Conservation (phyloP, 2,329 filamentous ascomycete genomes). For the Monilinia aucupariae region DNA sequence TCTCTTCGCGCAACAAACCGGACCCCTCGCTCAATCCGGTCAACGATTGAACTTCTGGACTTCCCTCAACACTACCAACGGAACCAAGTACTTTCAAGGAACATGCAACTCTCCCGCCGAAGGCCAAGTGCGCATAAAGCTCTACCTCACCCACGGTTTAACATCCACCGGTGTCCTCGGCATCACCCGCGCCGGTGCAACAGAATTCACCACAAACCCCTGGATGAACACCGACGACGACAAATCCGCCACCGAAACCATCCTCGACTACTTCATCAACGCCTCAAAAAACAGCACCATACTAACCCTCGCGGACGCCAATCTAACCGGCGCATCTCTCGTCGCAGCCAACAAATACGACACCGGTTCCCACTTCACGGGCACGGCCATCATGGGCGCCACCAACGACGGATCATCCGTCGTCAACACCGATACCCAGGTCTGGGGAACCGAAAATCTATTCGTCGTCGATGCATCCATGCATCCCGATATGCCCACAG, state of each 20-base stretch:
- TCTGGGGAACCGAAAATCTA: slow-evolving; percentile 62
- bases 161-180: slow-evolving; percentile 43
- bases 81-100: slow-evolving; percentile 15
- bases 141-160: slow-evolving; percentile 48
- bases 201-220: slow-evolving; percentile 40
- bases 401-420: slow-evolving; percentile 53
- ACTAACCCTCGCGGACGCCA: slow-evolving; percentile 32
- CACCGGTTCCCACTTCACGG: slow-evolving; percentile 17
- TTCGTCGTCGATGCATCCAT: slow-evolving; percentile 63
- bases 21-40: slow-evolving; percentile 9
- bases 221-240: slow-evolving; percentile 57
- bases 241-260: slow-evolving; percentile 46
- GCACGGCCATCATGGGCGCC: slow-evolving; percentile 39
- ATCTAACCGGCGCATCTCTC: not conserved
- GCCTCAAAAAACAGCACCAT: slow-evolving; percentile 51
- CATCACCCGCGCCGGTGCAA: slow-evolving; percentile 39
- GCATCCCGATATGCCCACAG: slow-evolving; percentile 62
- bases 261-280: slow-evolving; percentile 46
- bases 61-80: slow-evolving; percentile 11
- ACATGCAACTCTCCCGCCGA: slow-evolving; percentile 9
- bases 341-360: not conserved
- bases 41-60: slow-evolving; percentile 16
- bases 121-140: slow-evolving; percentile 42
- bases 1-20: not conserved
- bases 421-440: slow-evolving; percentile 56